phyloP scores from a whole-genome alignment of 2,329 filamentous ascomycete species.

The Xylariaceae sp. region DNA sequence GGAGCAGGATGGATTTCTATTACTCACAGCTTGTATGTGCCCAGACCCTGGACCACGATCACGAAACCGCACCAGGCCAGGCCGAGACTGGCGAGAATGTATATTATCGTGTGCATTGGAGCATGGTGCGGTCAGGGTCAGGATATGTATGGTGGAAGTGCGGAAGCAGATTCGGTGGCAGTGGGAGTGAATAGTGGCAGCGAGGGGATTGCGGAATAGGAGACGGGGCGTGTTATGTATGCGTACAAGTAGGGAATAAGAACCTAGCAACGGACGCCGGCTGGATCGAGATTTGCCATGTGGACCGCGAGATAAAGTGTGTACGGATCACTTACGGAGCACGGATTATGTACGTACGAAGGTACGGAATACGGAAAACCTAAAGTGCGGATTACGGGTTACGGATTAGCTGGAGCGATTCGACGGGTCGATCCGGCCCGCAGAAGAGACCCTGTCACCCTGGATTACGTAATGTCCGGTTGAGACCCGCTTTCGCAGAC shows the following conservation, averaged over 20 bases:
- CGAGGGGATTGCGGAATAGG: neutral
- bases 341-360: too few species aligned
- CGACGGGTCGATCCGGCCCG: neutral
- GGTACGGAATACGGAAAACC: too few species aligned
- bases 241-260: neutral
- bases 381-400: too few species aligned
- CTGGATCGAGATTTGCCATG: neutral
- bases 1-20: neutral
- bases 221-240: neutral
- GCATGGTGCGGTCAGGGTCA: slow-evolving; percentile 12
- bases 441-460: neutral
- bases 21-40: slow-evolving; percentile 51
- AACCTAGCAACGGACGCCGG: neutral
- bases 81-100: slow-evolving; percentile 41
- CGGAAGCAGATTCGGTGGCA: neutral
- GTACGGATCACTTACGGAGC: too few species aligned
- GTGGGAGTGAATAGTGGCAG: neutral
- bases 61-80: slow-evolving; percentile 51
- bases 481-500: neutral
- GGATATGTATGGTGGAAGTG: neutral
- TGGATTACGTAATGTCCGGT: neutral
- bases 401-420: neutral
- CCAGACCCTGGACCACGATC: slow-evolving; percentile 50
- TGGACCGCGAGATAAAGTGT: neutral
- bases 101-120: slow-evolving; percentile 27